Conservation (phyloP, 331 rosid genomes). For the Acacia pycnantha region DNA sequence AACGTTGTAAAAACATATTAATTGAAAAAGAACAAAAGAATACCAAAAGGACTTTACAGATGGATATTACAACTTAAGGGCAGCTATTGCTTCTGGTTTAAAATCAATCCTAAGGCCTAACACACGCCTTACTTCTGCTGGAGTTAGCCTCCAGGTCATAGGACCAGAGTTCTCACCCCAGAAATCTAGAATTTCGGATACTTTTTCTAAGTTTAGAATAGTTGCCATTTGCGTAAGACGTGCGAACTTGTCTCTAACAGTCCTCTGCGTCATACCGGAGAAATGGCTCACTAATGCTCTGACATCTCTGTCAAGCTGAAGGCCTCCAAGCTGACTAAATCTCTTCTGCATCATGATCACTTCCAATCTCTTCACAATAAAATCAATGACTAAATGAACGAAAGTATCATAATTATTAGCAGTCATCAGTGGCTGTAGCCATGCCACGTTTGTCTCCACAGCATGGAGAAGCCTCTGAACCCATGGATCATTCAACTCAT, state of each 20-base stretch:
- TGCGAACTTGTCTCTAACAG: conserved; percentile 94
- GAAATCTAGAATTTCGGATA: conserved; percentile 93
- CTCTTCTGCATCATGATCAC: conserved; percentile 98
- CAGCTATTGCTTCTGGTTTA: conserved; percentile 90
- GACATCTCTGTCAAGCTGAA: conserved; percentile 93
- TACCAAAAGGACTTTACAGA: conserved; percentile 21
- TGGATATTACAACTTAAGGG: conserved; percentile 66
- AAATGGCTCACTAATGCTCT: conserved; percentile 95
- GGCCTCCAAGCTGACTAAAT: conserved; percentile 96
- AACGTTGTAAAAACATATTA: conserved; percentile 25
- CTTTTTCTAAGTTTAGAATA: conserved; percentile 90
- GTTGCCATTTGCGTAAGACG: conserved; percentile 98
- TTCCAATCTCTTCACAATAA: conserved; percentile 87
- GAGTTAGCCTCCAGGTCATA: conserved; percentile 96
- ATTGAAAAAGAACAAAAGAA: conserved; percentile 38
- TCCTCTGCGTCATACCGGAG: conserved; percentile 89
- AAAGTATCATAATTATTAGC: conserved; percentile 80
- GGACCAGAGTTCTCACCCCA: conserved; percentile 99
- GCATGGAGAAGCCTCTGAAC: conserved; percentile 97
- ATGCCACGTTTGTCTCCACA: conserved; percentile 78
- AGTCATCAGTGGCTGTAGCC: conserved; percentile 93
- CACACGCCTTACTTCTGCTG: conserved; percentile 95
- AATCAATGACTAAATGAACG: conserved; percentile 85
- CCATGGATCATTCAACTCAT: conserved; percentile 99
- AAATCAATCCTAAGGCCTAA: conserved; percentile 91